Percentiles rank a stretch among this genome's conserved stretches.
Evolutionary conservation across 768 basidiomycete species (phyloP).

Genomic region (Auriscalpium vulgare): DNA sequence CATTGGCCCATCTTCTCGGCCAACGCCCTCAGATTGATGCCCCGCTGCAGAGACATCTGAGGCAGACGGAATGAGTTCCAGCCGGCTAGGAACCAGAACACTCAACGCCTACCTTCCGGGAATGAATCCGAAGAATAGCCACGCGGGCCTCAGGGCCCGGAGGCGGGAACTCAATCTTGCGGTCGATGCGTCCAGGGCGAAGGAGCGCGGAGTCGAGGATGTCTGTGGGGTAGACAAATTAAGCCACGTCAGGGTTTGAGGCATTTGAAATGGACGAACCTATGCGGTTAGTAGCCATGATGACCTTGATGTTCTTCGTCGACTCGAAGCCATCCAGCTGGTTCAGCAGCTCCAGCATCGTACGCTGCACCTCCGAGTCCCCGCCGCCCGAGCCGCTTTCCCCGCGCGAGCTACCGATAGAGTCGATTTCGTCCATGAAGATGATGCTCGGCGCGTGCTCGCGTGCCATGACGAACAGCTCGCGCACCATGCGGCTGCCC

Average conservation of each 20-base stretch:
- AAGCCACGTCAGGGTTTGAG: neutral
- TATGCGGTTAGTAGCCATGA: conserved; percentile 98
- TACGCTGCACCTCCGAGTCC: conserved; percentile 60
- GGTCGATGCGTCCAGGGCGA: conserved; percentile 90
- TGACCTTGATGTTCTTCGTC: conserved; percentile 80
- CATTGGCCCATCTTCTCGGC: conserved; percentile 99
- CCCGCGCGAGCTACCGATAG: conserved; percentile 88
- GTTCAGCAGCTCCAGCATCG: conserved; percentile 59
- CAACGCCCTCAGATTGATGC: conserved; percentile 91
- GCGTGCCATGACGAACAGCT: conserved; percentile 96
- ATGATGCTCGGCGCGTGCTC: conserved; percentile 98
- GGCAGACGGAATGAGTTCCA: neutral
- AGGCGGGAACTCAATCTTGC: conserved; percentile 98
- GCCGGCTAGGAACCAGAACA: neutral
- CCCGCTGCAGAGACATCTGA: conserved; percentile 95
- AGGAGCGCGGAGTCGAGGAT: conserved; percentile 91
- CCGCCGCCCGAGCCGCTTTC: conserved; percentile 61
- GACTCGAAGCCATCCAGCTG: conserved; percentile 64
- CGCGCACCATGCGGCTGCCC: conserved; percentile 92
- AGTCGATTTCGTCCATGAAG: conserved; percentile 99
- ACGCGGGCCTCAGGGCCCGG: conserved; percentile 96
- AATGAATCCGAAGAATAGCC: conserved; percentile 95
- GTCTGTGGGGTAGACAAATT: conserved; percentile 36
- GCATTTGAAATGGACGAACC: conserved; percentile 32
- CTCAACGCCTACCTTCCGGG: conserved; percentile 60